Evolutionary conservation across 2,329 filamentous ascomycete species (phyloP).

Genomic region (Botryotinia narcissicola): DNA sequence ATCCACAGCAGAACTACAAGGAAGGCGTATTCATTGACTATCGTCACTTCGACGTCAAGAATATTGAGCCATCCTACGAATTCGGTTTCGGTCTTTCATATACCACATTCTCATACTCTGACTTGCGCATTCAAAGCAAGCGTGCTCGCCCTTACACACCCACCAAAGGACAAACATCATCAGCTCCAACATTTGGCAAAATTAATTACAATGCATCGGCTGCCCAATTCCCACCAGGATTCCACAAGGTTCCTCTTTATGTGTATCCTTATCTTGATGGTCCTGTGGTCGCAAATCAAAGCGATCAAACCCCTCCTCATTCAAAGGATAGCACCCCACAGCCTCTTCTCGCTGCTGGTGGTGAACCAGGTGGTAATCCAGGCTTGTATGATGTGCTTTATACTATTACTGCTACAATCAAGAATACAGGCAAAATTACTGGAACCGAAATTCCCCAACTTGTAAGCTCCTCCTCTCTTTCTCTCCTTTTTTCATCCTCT

Average conservation of each 20-base stretch:
- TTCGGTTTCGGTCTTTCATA: slow-evolving; percentile 81
- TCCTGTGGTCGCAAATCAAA: slow-evolving; percentile 37
- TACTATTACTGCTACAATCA: slow-evolving; percentile 51
- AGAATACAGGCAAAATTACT: slow-evolving; percentile 52
- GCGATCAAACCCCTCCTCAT: slow-evolving; percentile 39
- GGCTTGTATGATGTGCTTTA: slow-evolving; percentile 54
- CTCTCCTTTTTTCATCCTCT: not conserved
- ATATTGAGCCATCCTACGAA: slow-evolving; percentile 69
- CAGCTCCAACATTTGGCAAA: slow-evolving; percentile 63
- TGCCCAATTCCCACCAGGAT: slow-evolving; percentile 63
- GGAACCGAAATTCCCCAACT: slow-evolving; percentile 60
- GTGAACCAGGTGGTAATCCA: slow-evolving; percentile 52
- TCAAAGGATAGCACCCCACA: slow-evolving; percentile 47
- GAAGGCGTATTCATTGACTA: slow-evolving; percentile 84
- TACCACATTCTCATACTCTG: slow-evolving; percentile 71
- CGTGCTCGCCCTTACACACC: slow-evolving; percentile 42
- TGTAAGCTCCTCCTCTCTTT: slow-evolving; percentile 24
- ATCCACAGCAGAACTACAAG: slow-evolving; percentile 68
- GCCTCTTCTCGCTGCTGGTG: slow-evolving; percentile 47
- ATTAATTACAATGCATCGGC: slow-evolving; percentile 59
- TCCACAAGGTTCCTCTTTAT: slow-evolving; percentile 47
- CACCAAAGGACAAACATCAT: slow-evolving; percentile 57
- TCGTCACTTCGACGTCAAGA: slow-evolving; percentile 64
- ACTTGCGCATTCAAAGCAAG: slow-evolving; percentile 48
- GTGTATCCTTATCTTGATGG: slow-evolving; percentile 56